Evolutionary conservation across 495 filamentous ascomycete genomes (phyloP).

Genomic region (Penicillium taxi): DNA sequence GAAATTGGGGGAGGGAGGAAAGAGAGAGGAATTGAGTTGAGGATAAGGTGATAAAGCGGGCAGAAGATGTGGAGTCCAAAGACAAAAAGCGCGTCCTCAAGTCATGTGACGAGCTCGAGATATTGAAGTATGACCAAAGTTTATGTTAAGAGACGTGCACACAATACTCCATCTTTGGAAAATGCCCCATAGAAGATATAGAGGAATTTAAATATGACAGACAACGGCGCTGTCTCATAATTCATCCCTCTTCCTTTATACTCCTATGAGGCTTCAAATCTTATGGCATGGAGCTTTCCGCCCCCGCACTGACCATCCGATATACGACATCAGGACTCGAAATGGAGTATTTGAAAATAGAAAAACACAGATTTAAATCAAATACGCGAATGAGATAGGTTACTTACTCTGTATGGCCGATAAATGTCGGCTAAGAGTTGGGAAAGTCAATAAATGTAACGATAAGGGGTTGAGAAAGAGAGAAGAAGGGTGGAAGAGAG

Average conservation of each 20-base stretch:
- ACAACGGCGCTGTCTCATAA: too few relatives aligned
- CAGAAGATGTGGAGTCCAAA: background rate
- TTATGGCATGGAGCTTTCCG: slow-evolving; percentile 6
- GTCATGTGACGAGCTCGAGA: too few relatives aligned
- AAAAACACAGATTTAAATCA: slow-evolving; percentile 4
- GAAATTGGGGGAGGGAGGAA: slow-evolving; percentile 15
- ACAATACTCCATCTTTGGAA: too few relatives aligned
- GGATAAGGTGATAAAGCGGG: slow-evolving; percentile 5
- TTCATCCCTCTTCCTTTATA: background rate
- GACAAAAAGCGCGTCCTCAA: too few relatives aligned
- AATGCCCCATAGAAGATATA: too few relatives aligned
- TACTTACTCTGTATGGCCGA: slow-evolving; percentile 50
- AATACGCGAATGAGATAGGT: slow-evolving; percentile 5
- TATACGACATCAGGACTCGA: slow-evolving; percentile 1
- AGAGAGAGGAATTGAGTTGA: slow-evolving; percentile 5
- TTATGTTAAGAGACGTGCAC: too few relatives aligned
- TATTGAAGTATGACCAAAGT: too few relatives aligned
- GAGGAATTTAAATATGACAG: too few relatives aligned
- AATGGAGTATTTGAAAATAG: slow-evolving; percentile 2
- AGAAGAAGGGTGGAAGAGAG: slow-evolving; percentile 3
- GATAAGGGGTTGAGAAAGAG: slow-evolving; percentile 8
- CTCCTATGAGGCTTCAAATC: background rate
- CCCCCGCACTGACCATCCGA: slow-evolving; percentile 25
- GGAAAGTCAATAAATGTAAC: slow-evolving; percentile 19
- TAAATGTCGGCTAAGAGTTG: slow-evolving; percentile 44